Base-by-base conservation (phyloP, 176 grass and related monocot species). In the Avena sativa region DNA sequence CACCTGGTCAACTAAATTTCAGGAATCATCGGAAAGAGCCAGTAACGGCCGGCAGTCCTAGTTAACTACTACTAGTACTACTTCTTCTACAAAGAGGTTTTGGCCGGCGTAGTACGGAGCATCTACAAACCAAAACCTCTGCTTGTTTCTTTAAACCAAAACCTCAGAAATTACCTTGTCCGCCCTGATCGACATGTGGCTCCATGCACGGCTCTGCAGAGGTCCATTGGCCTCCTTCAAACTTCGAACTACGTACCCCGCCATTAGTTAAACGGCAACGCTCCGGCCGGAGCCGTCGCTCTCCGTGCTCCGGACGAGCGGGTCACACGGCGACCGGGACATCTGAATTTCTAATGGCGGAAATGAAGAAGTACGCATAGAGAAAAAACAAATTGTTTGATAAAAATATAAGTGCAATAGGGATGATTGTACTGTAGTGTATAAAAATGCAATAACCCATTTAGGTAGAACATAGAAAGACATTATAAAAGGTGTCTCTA, bases 1-100 rank as follows among this genome's bases (percentile, higher is more conserved):
- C 40, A 44, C 21, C 21, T 16, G 76, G 76, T 80, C 86, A 91
- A 87, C 85, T 46, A 48, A 87, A 75, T 59, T 75, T 38, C 20
- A 60, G 21, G 68, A 81, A 87, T 80, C 81, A 69, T 26, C 50
- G 58, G 85, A 87, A 87, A 84, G 75, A 84, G 66, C 75, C 74
- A 87, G 76, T 74, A 55, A 59, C 61, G 81, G 89, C 89, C 85
- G 89, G 89, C 89, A 84, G 80, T 74, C 80, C 80, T 53, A 70
- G 84, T 73, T 83, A 83, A 74, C 46, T 74, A 36, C 12, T 83
- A 34, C 32, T 83, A 50, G 5, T 87, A 60, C 63, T 28, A 28
- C 28, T 28, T 19, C 15, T 16, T 56, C 53, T 16, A 17, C 28
- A 17, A 67, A 67, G 64, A 34, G 64, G 30, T 17, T 67, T 67